These are phyloP conservation scores for Metarhizium brunneum DNA, from an alignment of 2,329 filamentous ascomycete genomes.

Conservation along the genomic window DNA sequence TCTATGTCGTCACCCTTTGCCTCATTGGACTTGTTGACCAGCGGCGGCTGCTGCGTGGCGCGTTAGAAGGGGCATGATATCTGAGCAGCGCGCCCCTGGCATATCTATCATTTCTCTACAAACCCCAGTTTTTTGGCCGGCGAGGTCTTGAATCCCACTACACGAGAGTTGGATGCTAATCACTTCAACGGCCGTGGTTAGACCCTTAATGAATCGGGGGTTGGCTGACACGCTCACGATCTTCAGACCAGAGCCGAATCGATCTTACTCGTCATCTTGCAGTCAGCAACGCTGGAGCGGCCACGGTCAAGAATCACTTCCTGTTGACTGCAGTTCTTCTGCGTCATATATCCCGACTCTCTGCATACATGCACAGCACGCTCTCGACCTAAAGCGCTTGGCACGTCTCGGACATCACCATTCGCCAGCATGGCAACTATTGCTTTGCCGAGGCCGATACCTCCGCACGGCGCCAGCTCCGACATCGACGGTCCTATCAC, in stretches of 20 bases:
- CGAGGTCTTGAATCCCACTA: background rate
- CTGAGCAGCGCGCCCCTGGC: background rate
- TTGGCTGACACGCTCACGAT: background rate
- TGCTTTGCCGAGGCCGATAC: constrained; percentile 39
- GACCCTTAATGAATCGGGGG: background rate
- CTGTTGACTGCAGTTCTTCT: background rate
- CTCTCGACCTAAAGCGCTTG: background rate
- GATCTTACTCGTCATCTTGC: background rate
- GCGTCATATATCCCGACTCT: background rate
- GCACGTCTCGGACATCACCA: background rate
- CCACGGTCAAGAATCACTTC: background rate
- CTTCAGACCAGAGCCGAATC: background rate
- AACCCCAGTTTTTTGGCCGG: background rate
- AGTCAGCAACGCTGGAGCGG: background rate
- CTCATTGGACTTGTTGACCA: background rate
- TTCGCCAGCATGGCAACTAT: constrained; percentile 42
- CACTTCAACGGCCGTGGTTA: background rate
- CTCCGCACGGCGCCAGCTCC: constrained; percentile 34
- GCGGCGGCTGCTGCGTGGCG: background rate
- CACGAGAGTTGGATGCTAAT: background rate
- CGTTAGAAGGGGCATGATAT: background rate
- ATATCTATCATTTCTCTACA: background rate
- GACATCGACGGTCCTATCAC: constrained; percentile 28
- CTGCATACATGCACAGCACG: background rate
- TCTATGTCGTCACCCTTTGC: background rate